A percentile compares a stretch with the other conserved stretches of the same genome.
Conservation (phyloP, 768 basidiomycete genomes). For the Lactifluus rugatus region DNA sequence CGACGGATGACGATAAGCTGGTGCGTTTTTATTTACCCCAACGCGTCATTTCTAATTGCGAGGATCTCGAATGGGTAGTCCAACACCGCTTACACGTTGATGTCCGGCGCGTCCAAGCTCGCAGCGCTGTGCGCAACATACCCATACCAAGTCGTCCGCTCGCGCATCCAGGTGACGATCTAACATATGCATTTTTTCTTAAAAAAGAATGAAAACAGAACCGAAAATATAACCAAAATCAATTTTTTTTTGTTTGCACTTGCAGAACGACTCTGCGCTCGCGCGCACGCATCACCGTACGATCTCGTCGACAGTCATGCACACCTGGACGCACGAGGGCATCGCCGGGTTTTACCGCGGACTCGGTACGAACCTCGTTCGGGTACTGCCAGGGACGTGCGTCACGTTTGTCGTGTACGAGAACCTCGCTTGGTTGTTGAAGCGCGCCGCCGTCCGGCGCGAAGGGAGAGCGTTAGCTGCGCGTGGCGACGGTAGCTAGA, state of each 20-base stretch:
- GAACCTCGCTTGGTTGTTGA: constrained; percentile 75
- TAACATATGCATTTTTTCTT: not conserved
- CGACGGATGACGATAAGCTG: constrained; percentile 71
- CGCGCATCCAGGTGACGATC: constrained; percentile 69
- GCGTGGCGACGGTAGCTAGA: not conserved
- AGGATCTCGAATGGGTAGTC: constrained; percentile 41
- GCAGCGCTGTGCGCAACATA: constrained; percentile 79
- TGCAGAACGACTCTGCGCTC: constrained; percentile 44
- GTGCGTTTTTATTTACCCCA: constrained; percentile 35
- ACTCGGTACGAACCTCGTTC: constrained; percentile 84
- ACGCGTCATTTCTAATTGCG: no score
- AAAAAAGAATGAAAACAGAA: no score
- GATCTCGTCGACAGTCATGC: constrained; percentile 69
- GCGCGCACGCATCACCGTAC: constrained; percentile 59
- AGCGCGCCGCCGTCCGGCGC: constrained; percentile 51
- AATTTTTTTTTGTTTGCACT: no score
- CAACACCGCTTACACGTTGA: constrained; percentile 81
- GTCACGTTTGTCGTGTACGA: constrained; percentile 98
- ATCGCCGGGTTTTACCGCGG: constrained; percentile 88
- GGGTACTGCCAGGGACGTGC: constrained; percentile 94
- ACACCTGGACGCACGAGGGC: constrained; percentile 78
- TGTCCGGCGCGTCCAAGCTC: constrained; percentile 87
- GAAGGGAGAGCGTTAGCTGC: constrained; percentile 22
- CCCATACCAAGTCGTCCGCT: constrained; percentile 95
- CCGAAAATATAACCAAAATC: not conserved